Percentiles rank a stretch among this genome's conserved stretches.
Conservation (phyloP, 768 basidiomycete species). For the Rhizopogon vesiculosus region DNA sequence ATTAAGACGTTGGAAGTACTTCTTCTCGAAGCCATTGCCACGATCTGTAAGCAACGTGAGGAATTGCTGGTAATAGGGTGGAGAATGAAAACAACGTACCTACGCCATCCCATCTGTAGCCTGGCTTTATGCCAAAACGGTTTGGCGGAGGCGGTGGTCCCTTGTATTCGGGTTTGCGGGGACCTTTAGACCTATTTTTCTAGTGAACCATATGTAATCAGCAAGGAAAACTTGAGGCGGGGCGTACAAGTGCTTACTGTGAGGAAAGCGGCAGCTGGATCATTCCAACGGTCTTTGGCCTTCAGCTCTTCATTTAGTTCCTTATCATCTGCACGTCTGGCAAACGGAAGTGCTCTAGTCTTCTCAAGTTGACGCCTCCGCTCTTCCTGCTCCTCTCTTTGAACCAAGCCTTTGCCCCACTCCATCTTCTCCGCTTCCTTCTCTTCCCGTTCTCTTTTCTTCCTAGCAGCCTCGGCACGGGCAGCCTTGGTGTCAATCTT, state of each 20-base stretch:
- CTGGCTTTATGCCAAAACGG: conserved; percentile 91
- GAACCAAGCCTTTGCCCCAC: conserved; percentile 96
- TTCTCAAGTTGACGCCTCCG: conserved; percentile 61
- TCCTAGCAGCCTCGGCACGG: conserved; percentile 75
- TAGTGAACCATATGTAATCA: conserved; percentile 23
- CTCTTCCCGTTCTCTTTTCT: conserved; percentile 80
- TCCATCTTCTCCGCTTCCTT: conserved; percentile 91
- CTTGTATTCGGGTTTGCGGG: conserved; percentile 77
- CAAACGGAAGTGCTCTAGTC: conserved; percentile 61
- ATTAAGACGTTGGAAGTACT: conserved; percentile 81
- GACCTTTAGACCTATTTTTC: conserved; percentile 74
- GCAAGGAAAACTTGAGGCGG: not conserved
- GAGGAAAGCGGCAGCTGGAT: conserved; percentile 94
- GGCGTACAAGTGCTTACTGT: conserved; percentile 48
- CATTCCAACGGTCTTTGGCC: conserved; percentile 87
- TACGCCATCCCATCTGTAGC: conserved; percentile 98
- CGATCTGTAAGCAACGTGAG: conserved; percentile 50
- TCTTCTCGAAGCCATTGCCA: conserved; percentile 92
- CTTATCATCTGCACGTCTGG: conserved; percentile 76
- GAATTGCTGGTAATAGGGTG: conserved; percentile 1
- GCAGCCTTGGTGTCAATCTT: conserved; percentile 87
- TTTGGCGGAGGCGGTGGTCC: conserved; percentile 92
- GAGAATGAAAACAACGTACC: conserved; percentile 43
- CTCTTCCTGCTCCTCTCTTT: conserved; percentile 75
- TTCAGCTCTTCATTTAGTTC: conserved; percentile 84